Percentiles rank a stretch among this genome's conserved stretches.
These are phyloP conservation scores for Dryas integrifolia DNA, from an alignment of 331 rosid genomes.

Conservation along the genomic window DNA sequence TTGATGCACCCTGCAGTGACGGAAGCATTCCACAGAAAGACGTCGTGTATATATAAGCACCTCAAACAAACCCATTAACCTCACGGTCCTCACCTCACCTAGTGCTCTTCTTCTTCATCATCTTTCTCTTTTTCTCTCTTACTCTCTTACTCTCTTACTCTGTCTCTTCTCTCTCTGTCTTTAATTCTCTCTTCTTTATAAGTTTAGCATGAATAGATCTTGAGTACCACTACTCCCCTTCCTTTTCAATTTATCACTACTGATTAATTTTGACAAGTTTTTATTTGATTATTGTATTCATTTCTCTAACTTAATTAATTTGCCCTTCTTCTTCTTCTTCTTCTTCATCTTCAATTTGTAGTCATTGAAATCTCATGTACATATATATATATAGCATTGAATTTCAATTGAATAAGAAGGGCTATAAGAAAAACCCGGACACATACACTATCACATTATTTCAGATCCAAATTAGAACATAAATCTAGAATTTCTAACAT, in stretches of 20 bases:
- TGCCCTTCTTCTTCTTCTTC: not conserved
- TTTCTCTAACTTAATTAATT: not conserved
- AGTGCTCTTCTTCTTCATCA: not conserved
- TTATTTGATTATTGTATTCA: constrained; percentile 3
- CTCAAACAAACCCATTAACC: constrained; percentile 24
- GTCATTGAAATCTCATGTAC: too few species aligned
- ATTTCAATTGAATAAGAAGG: too few species aligned
- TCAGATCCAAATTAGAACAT: too few species aligned
- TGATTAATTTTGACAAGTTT: not conserved
- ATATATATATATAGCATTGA: too few species aligned
- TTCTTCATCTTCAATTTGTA: not conserved
- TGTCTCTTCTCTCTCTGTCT: not conserved
- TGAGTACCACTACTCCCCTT: not conserved
- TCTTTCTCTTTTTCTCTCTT: not conserved
- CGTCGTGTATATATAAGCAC: constrained; percentile 21
- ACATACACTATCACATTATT: too few species aligned
- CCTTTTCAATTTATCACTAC: too few species aligned
- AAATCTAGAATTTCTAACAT: too few species aligned
- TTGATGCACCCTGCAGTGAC: constrained; percentile 8
- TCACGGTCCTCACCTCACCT: constrained; percentile 8
- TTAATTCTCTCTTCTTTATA: not conserved
- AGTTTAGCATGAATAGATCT: constrained; percentile 17
- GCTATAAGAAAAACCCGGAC: too few species aligned
- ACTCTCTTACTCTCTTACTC: not conserved
- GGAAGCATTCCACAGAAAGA: constrained; percentile 7